phyloP scores from a whole-genome alignment of 2,329 filamentous ascomycete genomes.

The Metarhizium brunneum region DNA sequence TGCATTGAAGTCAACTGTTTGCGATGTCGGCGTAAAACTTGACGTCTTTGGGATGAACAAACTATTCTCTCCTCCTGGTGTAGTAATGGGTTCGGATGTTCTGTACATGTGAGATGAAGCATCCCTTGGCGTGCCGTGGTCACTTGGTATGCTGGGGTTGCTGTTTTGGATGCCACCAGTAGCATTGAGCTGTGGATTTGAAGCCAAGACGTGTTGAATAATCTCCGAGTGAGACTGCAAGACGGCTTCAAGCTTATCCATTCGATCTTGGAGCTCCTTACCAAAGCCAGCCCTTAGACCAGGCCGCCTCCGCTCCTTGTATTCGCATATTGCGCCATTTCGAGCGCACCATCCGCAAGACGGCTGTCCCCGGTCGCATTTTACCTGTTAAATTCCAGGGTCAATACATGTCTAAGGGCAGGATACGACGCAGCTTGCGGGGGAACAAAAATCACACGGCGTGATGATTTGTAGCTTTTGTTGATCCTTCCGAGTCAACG shows the following conservation, averaged over 20 bases:
- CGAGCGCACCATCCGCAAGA: constrained; percentile 60
- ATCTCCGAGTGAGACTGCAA: constrained; percentile 58
- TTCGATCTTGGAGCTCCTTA: constrained; percentile 61
- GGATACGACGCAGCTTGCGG: too few relatives aligned
- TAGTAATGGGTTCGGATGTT: constrained; percentile 38
- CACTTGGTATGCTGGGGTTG: constrained; percentile 41
- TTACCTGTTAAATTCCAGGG: constrained; percentile 37
- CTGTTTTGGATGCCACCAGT: constrained; percentile 38
- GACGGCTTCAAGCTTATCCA: constrained; percentile 60
- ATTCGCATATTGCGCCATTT: constrained; percentile 55
- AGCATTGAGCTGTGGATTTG: constrained; percentile 21
- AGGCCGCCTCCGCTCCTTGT: constrained; percentile 60
- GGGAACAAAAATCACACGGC: neutral
- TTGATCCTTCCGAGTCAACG: neutral
- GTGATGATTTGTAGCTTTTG: neutral
- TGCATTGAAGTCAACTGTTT: constrained; percentile 41
- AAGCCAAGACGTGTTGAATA: constrained; percentile 45
- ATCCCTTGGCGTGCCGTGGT: constrained; percentile 47
- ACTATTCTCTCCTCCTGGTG: constrained; percentile 46
- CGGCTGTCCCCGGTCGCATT: constrained; percentile 69
- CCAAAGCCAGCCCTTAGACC: constrained; percentile 60
- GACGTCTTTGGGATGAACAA: constrained; percentile 54
- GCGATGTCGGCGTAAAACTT: constrained; percentile 34
- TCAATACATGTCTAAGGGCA: neutral
- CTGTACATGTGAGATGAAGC: constrained; percentile 33